Percentiles rank a stretch among this genome's conserved stretches.
Evolutionary conservation across 257 asterid species (phyloP).

Genomic region (Solanum rostratum): DNA sequence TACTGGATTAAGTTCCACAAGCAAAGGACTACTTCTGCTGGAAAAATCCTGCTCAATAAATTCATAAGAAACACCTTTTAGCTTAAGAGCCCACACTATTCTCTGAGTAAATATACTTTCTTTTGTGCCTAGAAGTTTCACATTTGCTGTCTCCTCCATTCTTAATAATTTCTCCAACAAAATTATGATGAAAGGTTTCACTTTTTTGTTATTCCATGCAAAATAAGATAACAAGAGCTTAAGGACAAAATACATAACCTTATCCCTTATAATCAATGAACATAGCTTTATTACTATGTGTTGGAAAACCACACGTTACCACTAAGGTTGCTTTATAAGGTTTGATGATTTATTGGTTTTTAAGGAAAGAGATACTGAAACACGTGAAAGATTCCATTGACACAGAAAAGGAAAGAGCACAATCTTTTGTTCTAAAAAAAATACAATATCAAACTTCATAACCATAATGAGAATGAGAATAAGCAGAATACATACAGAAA

Average conservation of each 20-base stretch:
- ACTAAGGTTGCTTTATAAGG: neutral
- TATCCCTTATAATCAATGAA: neutral
- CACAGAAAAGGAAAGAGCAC: neutral
- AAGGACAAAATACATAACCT: neutral
- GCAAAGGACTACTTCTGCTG: neutral
- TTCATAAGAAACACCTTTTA: neutral
- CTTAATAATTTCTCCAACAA: neutral
- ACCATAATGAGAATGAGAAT: too few relatives aligned
- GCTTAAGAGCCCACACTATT: constrained; percentile 4
- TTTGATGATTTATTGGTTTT: neutral
- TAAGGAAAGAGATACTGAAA: neutral
- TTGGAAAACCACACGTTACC: neutral
- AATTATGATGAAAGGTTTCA: neutral
- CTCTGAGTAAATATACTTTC: neutral
- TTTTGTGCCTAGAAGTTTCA: constrained; percentile 2
- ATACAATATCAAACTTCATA: neutral
- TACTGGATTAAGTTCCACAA: constrained; percentile 4
- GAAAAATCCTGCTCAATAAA: constrained; percentile 1
- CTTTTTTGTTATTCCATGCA: neutral
- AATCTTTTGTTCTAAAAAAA: neutral
- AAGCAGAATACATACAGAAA: too few relatives aligned
- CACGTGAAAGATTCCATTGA: neutral
- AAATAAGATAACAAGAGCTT: neutral
- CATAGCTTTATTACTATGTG: neutral
- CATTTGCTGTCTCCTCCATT: neutral